A percentile compares a stretch with the other conserved stretches of the same genome.
These are phyloP conservation scores for Akanthomyces muscarius DNA, from an alignment of 2,329 filamentous ascomycete genomes.

Conservation along the genomic window DNA sequence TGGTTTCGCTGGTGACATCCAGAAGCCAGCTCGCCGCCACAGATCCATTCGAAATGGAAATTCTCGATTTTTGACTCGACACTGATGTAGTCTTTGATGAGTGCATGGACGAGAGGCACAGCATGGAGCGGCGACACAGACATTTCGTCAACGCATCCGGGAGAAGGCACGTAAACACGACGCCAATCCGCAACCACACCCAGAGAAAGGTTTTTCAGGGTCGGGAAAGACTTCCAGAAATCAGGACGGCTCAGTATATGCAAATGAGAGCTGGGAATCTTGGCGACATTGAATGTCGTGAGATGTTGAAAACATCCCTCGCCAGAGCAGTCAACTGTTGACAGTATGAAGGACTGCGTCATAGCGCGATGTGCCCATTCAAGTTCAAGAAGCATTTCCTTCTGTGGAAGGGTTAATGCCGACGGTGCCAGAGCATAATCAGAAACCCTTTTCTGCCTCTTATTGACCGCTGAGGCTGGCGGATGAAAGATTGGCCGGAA, in stretches of 20 bases:
- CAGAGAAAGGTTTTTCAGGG: slow-evolving; percentile 51
- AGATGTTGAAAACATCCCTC: slow-evolving; percentile 48
- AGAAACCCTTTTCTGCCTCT: slow-evolving; percentile 20
- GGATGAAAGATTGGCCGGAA: not conserved
- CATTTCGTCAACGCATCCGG: slow-evolving; percentile 46
- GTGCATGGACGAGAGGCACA: slow-evolving; percentile 45
- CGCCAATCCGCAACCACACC: slow-evolving; percentile 65
- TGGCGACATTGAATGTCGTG: slow-evolving; percentile 58
- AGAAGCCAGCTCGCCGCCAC: slow-evolving; percentile 62
- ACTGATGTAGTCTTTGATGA: slow-evolving; percentile 50
- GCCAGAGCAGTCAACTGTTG: slow-evolving; percentile 54
- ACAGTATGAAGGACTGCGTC: slow-evolving; percentile 62
- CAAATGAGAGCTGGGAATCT: slow-evolving; percentile 60
- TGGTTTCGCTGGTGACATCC: slow-evolving; percentile 59
- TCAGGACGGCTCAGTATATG: slow-evolving; percentile 50
- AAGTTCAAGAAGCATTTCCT: slow-evolving; percentile 64
- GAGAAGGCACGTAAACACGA: slow-evolving; percentile 48
- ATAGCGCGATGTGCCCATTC: slow-evolving; percentile 67
- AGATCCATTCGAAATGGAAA: slow-evolving; percentile 62
- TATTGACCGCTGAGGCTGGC: rapidly evolving
- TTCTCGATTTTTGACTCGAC: slow-evolving; percentile 47
- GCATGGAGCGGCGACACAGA: slow-evolving; percentile 49
- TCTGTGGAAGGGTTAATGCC: slow-evolving; percentile 58
- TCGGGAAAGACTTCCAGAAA: slow-evolving; percentile 59
- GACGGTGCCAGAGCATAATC: slow-evolving; percentile 45